A percentile compares a stretch with the other conserved stretches of the same genome.
Conservation (phyloP, 257 asterid species). For the Lithospermum erythrorhizon region DNA sequence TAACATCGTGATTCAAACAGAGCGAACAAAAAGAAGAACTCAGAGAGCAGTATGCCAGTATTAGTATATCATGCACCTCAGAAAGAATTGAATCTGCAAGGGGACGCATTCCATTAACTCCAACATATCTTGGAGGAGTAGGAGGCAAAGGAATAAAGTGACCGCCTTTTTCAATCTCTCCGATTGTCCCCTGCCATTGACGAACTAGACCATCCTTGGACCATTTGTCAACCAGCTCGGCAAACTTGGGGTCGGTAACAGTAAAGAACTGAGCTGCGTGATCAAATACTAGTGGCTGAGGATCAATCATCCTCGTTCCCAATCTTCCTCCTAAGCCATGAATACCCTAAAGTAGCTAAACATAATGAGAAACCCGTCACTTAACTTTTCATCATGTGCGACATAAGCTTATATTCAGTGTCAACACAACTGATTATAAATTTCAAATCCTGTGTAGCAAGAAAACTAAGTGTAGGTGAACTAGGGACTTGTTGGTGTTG, state of each 20-base stretch:
- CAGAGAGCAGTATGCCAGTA: background rate
- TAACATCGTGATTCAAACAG: background rate
- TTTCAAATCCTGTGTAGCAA: background rate
- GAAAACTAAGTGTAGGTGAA: background rate
- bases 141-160: constrained; percentile 45
- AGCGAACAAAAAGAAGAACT: background rate
- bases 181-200: constrained; percentile 56
- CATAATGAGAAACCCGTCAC: constrained; percentile 19
- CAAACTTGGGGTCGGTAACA: constrained; percentile 52
- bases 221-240: constrained; percentile 67
- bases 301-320: constrained; percentile 78
- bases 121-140: constrained; percentile 55
- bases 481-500: background rate
- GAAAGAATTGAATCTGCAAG: constrained; percentile 73
- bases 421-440: background rate
- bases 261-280: constrained; percentile 97
- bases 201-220: constrained; percentile 52
- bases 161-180: constrained; percentile 79
- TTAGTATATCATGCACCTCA: constrained; percentile 38
- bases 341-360: constrained; percentile 50
- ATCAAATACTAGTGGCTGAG: constrained; percentile 58
- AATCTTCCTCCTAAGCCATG: constrained; percentile 94
- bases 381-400: constrained; percentile 7
- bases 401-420: background rate
- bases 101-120: constrained; percentile 80